Base-by-base conservation (phyloP, 768 basidiomycete genomes). In the Solioccasus polychromus region DNA sequence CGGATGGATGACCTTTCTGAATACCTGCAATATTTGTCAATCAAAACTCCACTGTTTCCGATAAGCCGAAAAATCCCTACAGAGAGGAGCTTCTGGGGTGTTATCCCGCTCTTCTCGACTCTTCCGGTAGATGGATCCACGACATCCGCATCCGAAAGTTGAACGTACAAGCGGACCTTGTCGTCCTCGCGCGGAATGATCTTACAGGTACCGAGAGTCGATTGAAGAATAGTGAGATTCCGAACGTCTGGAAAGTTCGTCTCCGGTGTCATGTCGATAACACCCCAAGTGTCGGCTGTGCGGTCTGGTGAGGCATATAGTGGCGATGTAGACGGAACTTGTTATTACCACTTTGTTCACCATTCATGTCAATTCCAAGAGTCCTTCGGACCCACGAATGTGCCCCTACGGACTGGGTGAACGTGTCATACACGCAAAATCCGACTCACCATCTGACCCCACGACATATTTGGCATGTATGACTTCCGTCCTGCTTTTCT, bases 281-380 rank as follows among this genome's bases (percentile, higher is more conserved):
- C 88, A 3, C 88, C 88, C 88, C 88, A 92, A 18, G 89, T 73
- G 50, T 75, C 83, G 44, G 88, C 81, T 64, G 72, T 73, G n/a
- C n/a, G n/a, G 24, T 8, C 7, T 17, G 28, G 6, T 28, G 23
- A 1, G 32, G 46, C 4, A 50, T 7, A 25, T 15, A 8, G 3
- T 11, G 31, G 37, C 9, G 11, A n/a, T 14, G 24, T 18, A 24
- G 17, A 12, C n/a, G 19, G 41, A 35, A 18, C n/a, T n/a, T n/a
- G n/a, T n/a, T 1, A 19, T 51, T 45, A 62, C 73, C 72, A 20
- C 68, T 73, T 52, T 64, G 65, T 50, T 75, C 72, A 11, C 73
- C 74, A 24, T 74, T 64, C 66, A 76, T 73, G 7, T 62, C 47
- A 20, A 73, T 64, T 2, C 68, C 72, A 18, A 76, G 62, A n/a